Evolutionary conservation across 768 basidiomycete genomes (phyloP).

Genomic region (Amyloporia xantha): DNA sequence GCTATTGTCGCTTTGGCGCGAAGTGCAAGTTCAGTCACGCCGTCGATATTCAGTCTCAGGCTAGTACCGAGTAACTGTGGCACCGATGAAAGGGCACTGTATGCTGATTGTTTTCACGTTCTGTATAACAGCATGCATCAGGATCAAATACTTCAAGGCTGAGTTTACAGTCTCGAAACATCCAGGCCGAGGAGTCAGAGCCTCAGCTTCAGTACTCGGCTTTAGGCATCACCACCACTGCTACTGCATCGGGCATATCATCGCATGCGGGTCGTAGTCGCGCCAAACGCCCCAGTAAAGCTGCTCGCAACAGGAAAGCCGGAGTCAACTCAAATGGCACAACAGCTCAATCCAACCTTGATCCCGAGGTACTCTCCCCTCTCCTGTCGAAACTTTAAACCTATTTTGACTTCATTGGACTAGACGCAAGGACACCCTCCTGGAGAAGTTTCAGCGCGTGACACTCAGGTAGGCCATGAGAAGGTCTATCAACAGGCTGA

Average conservation of each 20-base stretch:
- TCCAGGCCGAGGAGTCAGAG: background rate
- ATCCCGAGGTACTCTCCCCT: background rate
- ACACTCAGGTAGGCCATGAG: background rate
- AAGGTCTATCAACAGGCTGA: background rate
- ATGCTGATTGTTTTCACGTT: background rate
- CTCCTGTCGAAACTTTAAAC: too few relatives aligned
- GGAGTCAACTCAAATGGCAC: background rate
- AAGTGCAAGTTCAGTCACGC: conserved; percentile 23
- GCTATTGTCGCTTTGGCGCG: conserved; percentile 22
- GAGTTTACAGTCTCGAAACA: background rate
- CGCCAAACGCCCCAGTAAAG: background rate
- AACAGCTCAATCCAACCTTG: background rate
- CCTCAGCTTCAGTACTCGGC: background rate
- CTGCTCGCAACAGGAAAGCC: background rate
- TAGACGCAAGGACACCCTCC: background rate
- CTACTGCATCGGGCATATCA: too few relatives aligned
- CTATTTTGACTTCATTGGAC: background rate
- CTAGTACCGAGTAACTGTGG: background rate
- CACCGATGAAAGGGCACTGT: background rate
- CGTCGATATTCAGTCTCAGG: background rate
- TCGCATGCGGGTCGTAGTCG: too few relatives aligned
- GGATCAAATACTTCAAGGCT: background rate
- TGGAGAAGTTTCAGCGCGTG: background rate
- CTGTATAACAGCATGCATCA: background rate
- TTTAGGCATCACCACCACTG: too few relatives aligned